Evolutionary conservation across 108 stramenopile genomes (phyloP).

Genomic region (Fistulifera solaris): DNA sequence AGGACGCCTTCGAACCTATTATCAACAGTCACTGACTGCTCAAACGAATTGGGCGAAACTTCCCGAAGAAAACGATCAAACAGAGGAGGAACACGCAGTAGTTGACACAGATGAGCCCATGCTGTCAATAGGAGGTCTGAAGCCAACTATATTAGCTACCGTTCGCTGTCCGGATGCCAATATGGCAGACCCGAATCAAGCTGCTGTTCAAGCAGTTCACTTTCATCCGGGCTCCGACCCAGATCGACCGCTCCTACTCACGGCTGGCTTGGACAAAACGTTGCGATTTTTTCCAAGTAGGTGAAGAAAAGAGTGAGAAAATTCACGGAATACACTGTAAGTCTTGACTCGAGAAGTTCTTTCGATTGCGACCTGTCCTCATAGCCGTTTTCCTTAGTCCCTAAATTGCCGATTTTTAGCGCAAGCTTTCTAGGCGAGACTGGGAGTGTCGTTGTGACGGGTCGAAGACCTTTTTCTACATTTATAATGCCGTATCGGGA

Average conservation of each 20-base stretch:
- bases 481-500: conserved; percentile 83
- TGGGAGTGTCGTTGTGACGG: conserved; percentile 75
- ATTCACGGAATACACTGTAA: conserved; percentile 83
- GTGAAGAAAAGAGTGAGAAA: conserved; percentile 70
- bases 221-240: conserved; percentile 80
- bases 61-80: conserved; percentile 22
- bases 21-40: conserved; percentile 48
- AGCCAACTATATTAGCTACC: conserved; percentile 45
- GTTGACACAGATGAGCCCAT: conserved; percentile 15
- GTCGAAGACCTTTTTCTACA: conserved; percentile 89
- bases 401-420: conserved; percentile 80
- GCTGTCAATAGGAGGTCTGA: conserved; percentile 30
- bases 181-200: conserved; percentile 56
- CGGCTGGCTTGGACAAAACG: conserved; percentile 85
- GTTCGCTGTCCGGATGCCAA: conserved; percentile 83
- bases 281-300: conserved; percentile 86
- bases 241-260: conserved; percentile 61
- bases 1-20: conserved; percentile 57
- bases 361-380: not conserved
- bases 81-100: conserved; percentile 13
- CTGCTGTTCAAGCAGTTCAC: conserved; percentile 59
- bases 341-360: not conserved
- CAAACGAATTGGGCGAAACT: conserved; percentile 66
- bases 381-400: conserved; percentile 25
- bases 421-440: conserved; percentile 75